Conservation (phyloP, 2,329 filamentous ascomycete genomes). For the Cercospora sp. region DNA sequence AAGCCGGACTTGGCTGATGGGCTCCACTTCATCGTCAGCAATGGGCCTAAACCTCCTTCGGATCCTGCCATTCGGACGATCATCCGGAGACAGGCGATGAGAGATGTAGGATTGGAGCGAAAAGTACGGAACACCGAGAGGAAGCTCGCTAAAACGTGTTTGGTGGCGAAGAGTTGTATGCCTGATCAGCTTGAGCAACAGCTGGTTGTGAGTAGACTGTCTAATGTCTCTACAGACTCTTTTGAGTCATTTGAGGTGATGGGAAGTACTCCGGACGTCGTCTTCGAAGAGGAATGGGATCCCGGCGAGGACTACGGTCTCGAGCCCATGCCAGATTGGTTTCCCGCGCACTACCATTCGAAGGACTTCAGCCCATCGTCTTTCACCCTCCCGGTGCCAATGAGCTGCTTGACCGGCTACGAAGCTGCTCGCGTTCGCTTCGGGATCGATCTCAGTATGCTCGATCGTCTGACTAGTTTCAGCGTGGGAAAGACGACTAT, state of each 20-base stretch:
- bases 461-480: constrained; percentile 33
- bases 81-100: constrained; percentile 45
- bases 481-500: constrained; percentile 28
- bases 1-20: background rate
- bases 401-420: constrained; percentile 10
- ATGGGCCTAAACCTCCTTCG: constrained; percentile 14
- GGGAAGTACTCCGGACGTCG: background rate
- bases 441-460: constrained; percentile 28
- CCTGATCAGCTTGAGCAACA: background rate
- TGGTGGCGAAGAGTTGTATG: no score
- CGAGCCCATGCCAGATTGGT: background rate
- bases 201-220: background rate
- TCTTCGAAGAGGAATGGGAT: background rate
- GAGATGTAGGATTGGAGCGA: constrained; percentile 37
- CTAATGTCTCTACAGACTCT: background rate
- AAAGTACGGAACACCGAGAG: constrained; percentile 17
- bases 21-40: background rate
- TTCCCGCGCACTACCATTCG: no score
- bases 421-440: constrained; percentile 26
- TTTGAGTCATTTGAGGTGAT: background rate
- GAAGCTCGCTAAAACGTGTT: background rate
- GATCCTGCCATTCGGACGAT: constrained; percentile 30
- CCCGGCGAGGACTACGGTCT: background rate
- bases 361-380: background rate
- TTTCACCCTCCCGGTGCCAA: background rate